Conservation (phyloP, 2,329 filamentous ascomycete genomes). For the Aspergillus carbonarius region DNA sequence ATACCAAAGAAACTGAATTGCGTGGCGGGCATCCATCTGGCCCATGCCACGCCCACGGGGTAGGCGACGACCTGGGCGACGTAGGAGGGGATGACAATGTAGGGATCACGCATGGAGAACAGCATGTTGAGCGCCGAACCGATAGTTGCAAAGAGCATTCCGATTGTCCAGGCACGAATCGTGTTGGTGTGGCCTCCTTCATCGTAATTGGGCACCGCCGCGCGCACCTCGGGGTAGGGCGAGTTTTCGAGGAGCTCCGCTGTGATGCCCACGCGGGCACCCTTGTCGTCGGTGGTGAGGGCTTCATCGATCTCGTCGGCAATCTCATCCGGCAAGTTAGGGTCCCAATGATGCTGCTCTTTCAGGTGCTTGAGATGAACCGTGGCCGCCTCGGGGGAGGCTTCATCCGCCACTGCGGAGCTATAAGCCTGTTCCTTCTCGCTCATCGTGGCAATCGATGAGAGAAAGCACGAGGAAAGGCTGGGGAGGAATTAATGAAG, state of each 20-base stretch:
- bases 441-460: constrained; percentile 2
- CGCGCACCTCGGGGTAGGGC: constrained; percentile 66
- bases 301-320: constrained; percentile 61
- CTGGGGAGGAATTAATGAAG: background rate
- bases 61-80: constrained; percentile 64
- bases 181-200: constrained; percentile 65
- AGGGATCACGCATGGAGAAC: constrained; percentile 58
- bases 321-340: constrained; percentile 64
- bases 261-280: constrained; percentile 58
- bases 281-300: constrained; percentile 55
- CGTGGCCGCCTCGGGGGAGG: constrained; percentile 23
- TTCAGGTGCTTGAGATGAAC: constrained; percentile 55
- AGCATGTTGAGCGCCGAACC: constrained; percentile 64
- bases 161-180: constrained; percentile 64
- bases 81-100: constrained; percentile 60
- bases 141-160: constrained; percentile 60
- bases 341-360: constrained; percentile 62
- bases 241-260: constrained; percentile 65
- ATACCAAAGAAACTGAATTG: constrained; percentile 39
- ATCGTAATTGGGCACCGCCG: constrained; percentile 64
- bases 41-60: constrained; percentile 48
- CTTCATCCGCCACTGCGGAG: background rate
- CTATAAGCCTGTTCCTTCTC: constrained; percentile 5
- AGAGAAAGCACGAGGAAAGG: background rate
- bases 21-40: constrained; percentile 37